Evolutionary conservation across 1,139 yeast species (phyloP).

Genomic region (Nakaseomyces nivariensis): DNA sequence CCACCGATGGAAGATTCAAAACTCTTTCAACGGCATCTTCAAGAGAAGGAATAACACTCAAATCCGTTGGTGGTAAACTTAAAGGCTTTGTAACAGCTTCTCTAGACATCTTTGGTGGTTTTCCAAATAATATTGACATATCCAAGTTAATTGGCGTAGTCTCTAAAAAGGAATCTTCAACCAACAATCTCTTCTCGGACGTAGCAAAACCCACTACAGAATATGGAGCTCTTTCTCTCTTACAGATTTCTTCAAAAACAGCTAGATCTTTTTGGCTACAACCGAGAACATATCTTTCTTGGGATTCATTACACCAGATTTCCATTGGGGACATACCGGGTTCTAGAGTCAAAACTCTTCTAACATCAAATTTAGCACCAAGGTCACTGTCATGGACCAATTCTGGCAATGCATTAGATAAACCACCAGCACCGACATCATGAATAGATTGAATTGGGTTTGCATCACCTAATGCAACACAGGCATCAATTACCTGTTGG

Average conservation of each 20-base stretch:
- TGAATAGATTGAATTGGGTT: slow-evolving; percentile 94
- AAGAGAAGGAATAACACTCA: slow-evolving; percentile 33
- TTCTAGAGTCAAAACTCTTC: slow-evolving; percentile 84
- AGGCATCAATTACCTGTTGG: slow-evolving; percentile 92
- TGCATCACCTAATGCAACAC: slow-evolving; percentile 69
- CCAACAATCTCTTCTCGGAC: slow-evolving; percentile 67
- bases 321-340: slow-evolving; percentile 99
- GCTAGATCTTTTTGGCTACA: slow-evolving; percentile 74
- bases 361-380: slow-evolving; percentile 87
- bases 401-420: slow-evolving; percentile 95
- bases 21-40: slow-evolving; percentile 75
- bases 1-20: slow-evolving; percentile 85
- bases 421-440: slow-evolving; percentile 99
- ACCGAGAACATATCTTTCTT: slow-evolving; percentile 93
- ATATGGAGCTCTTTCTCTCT: slow-evolving; percentile 91
- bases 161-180: slow-evolving; percentile 66
- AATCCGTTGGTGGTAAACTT: slow-evolving; percentile 42
- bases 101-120: slow-evolving; percentile 92
- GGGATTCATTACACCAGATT: slow-evolving; percentile 99
- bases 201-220: slow-evolving; percentile 96
- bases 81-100: slow-evolving; percentile 57
- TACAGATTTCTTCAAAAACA: slow-evolving; percentile 67
- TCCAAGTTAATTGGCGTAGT: slow-evolving; percentile 91
- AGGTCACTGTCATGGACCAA: slow-evolving; percentile 92
- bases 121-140: slow-evolving; percentile 93